Base-by-base conservation (phyloP, 345 rosid species). In the Litchi chinensis region DNA sequence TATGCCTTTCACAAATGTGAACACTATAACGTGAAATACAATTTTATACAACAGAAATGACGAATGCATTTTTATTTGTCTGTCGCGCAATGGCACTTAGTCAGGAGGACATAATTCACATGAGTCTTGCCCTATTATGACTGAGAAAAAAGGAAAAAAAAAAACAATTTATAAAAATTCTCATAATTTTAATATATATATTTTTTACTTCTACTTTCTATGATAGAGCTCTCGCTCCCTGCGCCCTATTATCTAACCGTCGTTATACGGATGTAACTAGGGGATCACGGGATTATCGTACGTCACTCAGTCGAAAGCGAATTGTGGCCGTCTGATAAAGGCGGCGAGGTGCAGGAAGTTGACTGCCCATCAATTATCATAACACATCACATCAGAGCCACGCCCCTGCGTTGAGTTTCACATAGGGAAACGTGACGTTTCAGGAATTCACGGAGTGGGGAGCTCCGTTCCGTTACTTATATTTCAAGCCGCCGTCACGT, bases 301-400 rank as follows among this genome's bases (percentile, higher is more conserved):
- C 77, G 40, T 0, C 28, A 13, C 52, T 1, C n/a, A 0, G 60
- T 22, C 40, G 59, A 44, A 39, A 74, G 74, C 50, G 10, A 73
- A 65, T 39, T 0, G n/a, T 22, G 60, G 79, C 84, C 83, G 86
- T 81, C 72, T 40, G 82, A 76, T 76, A 73, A 43, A 70, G 69
- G 67, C 84, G 48, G 79, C 83, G 63, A 67, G 37, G n/a, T 22
- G 21, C 60, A 63, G 60, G 60, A 9, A 26, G 60, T 63, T 81
- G 59, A 70, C 60, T 70, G 10, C 39, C 65, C 68, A 59, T 76
- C 80, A 75, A 44, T 64, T 68, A 65, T 76, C 80, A 75, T 73
- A 41, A 67, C 77, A 73, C 26, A 68, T 76, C 48, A 65, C 54
- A 26, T 76, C 39, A 60, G 10, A 6, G 10, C 50, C 77, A 71